Evolutionary conservation across 441 rosid species (phyloP), one percentile per base, ranked within the genome.

Genomic region (Pelargonium myrrhifolium): DNA sequence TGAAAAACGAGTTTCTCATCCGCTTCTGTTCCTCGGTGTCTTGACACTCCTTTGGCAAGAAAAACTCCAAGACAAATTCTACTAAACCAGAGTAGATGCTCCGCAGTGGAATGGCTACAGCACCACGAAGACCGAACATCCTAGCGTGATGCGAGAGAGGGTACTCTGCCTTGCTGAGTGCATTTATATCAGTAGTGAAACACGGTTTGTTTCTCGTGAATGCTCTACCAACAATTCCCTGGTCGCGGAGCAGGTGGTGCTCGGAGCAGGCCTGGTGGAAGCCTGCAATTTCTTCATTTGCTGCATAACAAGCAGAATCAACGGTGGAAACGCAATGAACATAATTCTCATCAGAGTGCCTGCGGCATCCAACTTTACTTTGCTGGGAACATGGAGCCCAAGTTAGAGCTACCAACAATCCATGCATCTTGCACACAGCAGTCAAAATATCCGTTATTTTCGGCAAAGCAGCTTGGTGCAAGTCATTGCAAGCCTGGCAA

Each of bases 121-220:
- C 96, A 58, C 85, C 89, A 68, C 72, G 78, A 73, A 89, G 78
- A 21, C 82, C 84, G 61, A 86, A 85, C 80, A 89, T 83, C 79
- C 84, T 74, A 42, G 97, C 97, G 65, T 86, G 85, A 81, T 91
- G 97, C 9, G 90, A 82, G 45, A 88, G 87, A 56, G 97, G 97
- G 68, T 91, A 91, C n/a, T 80, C 80, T 2, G 80, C 73, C 80
- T 77, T 85, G 75, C 83, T 78, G 72, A 84, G 82, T 24, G 78
- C 77, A 59, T 87, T 76, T 67, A 87, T 70, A 45, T 91, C 81
- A 11, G 83, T 75, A 7, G 83, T 79, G 70, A 87, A 91, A 70
- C 88, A 83, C 47, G 82, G 87, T 69, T 78, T 82, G 68, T 75
- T 79, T 8, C 69, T 77, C 6, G 74, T 28, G 49, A 91, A 87